Conservation (phyloP, 2,329 filamentous ascomycete species). For the Fusarium palustre region DNA sequence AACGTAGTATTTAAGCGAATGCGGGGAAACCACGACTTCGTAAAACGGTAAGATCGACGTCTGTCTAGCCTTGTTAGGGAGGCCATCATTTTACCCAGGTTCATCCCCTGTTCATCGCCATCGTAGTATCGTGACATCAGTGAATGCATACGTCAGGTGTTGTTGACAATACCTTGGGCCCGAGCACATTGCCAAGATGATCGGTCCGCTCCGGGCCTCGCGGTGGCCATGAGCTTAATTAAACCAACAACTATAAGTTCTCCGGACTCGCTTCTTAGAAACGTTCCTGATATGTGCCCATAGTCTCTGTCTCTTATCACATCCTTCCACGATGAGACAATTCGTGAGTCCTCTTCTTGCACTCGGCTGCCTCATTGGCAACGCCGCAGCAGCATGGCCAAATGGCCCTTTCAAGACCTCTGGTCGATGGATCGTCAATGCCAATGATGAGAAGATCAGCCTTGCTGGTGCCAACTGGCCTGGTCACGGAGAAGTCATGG, state of each 20-base stretch:
- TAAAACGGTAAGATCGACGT: conserved; percentile 13
- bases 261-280: fast-evolving
- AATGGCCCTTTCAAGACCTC: conserved; percentile 54
- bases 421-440: conserved; percentile 58
- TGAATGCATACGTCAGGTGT: conserved; percentile 20
- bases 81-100: conserved; percentile 2
- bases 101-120: not conserved
- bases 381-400: conserved; percentile 33
- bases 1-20: not conserved
- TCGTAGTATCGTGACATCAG: not conserved
- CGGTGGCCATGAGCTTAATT: not conserved
- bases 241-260: conserved; percentile 5
- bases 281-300: no score
- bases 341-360: conserved; percentile 7
- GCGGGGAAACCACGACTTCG: conserved; percentile 3
- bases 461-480: conserved; percentile 72
- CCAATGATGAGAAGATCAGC: conserved; percentile 53
- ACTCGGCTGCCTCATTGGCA: conserved; percentile 14
- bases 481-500: conserved; percentile 70
- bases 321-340: not conserved
- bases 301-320: fast-evolving
- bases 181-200: not conserved
- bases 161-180: not conserved
- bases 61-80: not conserved
- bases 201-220: conserved; percentile 23